Evolutionary conservation across 768 basidiomycete species (phyloP).

Genomic region (Mycena capillaripes): DNA sequence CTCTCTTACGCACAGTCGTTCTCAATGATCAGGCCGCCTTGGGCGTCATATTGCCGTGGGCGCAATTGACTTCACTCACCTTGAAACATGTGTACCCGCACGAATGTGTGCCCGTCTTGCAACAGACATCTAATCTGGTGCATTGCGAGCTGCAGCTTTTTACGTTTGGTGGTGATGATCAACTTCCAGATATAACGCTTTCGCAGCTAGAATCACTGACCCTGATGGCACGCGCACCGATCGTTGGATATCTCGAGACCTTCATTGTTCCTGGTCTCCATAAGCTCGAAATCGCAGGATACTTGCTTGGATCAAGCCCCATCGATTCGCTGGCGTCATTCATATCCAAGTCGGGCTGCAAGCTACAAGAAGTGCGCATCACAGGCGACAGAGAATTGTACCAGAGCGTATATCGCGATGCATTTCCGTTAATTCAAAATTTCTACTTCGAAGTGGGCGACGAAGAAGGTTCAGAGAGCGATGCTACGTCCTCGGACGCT

Average conservation of each 20-base stretch:
- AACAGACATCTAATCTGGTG: background rate
- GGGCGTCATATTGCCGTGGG: background rate
- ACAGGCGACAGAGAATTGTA: background rate
- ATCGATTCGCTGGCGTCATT: background rate
- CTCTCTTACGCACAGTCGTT: background rate
- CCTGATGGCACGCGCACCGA: background rate
- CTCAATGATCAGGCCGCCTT: background rate
- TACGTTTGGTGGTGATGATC: background rate
- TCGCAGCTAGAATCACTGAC: background rate
- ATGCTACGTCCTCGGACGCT: too few relatives aligned
- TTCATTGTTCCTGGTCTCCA: background rate
- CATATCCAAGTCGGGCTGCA: background rate
- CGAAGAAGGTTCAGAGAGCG: too few relatives aligned
- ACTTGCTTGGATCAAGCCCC: background rate
- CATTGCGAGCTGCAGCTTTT: background rate
- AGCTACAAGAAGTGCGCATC: background rate
- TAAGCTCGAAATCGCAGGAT: background rate
- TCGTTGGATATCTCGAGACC: background rate
- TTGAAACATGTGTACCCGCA: background rate
- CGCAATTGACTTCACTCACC: background rate
- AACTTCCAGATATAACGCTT: background rate
- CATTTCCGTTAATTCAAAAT: background rate
- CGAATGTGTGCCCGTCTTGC: background rate
- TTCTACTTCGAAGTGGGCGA: background rate
- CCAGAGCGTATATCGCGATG: background rate